A percentile compares a stretch with the other conserved stretches of the same genome.
These are phyloP conservation scores for Clavariopsis aquatica DNA, from an alignment of 495 filamentous ascomycete genomes.

Conservation along the genomic window DNA sequence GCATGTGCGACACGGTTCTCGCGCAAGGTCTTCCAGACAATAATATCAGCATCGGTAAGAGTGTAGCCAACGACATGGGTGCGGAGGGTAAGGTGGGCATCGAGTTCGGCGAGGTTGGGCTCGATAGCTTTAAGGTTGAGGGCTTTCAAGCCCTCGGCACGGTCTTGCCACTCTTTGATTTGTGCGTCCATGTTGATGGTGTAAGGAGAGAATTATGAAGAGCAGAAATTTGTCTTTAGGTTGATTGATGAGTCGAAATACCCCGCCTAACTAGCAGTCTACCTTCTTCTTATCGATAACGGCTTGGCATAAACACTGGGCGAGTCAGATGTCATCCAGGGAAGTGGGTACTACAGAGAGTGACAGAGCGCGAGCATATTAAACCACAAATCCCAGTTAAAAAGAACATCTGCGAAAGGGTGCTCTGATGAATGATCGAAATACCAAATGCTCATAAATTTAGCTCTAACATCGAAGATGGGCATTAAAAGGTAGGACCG, in stretches of 20 bases:
- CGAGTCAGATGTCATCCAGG: no score
- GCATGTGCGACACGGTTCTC: slow-evolving; percentile 82
- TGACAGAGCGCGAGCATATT: no score
- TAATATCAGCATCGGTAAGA: slow-evolving; percentile 74
- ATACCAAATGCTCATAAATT: no score
- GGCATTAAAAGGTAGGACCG: no score
- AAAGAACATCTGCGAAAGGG: no score
- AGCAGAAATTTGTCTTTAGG: background rate
- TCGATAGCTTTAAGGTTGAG: slow-evolving; percentile 80
- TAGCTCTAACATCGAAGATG: no score
- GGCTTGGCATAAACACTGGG: no score
- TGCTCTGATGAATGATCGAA: no score
- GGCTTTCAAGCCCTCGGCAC: slow-evolving; percentile 55
- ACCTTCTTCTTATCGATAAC: no score
- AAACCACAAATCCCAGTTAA: no score
- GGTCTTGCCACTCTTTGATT: slow-evolving; percentile 58
- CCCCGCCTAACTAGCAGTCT: no score
- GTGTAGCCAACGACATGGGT: slow-evolving; percentile 83
- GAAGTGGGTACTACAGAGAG: no score
- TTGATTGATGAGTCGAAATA: background rate
- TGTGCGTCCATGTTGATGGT: slow-evolving; percentile 29
- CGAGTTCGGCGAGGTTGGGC: slow-evolving; percentile 70
- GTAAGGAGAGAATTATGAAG: background rate
- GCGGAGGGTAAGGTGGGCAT: slow-evolving; percentile 82
- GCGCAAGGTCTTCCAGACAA: slow-evolving; percentile 81